These are phyloP conservation scores for Parastagonospora nodorum DNA, from an alignment of 2,329 filamentous ascomycete genomes.

Conservation along the genomic window DNA sequence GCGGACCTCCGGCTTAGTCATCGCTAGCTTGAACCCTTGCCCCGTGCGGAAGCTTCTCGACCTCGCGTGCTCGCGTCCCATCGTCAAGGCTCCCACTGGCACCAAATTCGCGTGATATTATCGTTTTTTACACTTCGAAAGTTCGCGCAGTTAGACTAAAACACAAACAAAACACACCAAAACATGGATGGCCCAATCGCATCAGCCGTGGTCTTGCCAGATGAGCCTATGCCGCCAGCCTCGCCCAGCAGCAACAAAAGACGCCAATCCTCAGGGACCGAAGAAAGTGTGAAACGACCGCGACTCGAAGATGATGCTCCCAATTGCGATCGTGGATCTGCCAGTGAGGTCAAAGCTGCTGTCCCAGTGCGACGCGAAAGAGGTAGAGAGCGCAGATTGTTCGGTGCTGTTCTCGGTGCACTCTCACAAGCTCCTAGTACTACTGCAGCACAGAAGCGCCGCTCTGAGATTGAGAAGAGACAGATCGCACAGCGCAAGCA, in stretches of 20 bases:
- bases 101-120: neutral
- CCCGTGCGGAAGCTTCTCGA: conserved; percentile 31
- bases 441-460: conserved; percentile 67
- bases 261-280: conserved; percentile 59
- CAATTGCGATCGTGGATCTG: conserved; percentile 22
- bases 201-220: conserved; percentile 60
- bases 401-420: conserved; percentile 79
- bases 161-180: neutral
- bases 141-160: neutral
- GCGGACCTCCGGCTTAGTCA: conserved; percentile 18
- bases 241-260: conserved; percentile 51
- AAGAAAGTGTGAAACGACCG: conserved; percentile 59
- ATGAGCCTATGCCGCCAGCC: conserved; percentile 40
- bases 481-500: conserved; percentile 77
- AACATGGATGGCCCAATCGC: conserved; percentile 53
- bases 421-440: conserved; percentile 69
- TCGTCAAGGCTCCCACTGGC: neutral
- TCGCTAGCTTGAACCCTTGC: conserved; percentile 18
- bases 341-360: conserved; percentile 44
- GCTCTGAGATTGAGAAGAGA: conserved; percentile 79
- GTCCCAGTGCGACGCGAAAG: conserved; percentile 62
- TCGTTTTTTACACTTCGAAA: neutral
- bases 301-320: conserved; percentile 50
- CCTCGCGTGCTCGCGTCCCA: neutral
- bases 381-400: conserved; percentile 82